A percentile compares a stretch with the other conserved stretches of the same genome.
These are phyloP conservation scores for Globisporangium cederbergense DNA, from an alignment of 352 stramenopile genomes.

Conservation along the genomic window DNA sequence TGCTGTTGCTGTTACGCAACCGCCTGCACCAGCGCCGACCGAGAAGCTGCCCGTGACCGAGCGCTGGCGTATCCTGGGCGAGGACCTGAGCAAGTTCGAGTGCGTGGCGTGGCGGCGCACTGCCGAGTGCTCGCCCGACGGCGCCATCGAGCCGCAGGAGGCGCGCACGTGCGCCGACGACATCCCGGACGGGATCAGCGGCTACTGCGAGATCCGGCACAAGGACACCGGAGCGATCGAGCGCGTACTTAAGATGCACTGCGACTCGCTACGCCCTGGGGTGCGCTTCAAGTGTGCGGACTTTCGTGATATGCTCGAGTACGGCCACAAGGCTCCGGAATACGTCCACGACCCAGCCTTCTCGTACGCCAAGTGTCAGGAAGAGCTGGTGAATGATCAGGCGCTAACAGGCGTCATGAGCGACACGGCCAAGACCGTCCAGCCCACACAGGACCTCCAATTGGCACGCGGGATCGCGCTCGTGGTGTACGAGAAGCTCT, in stretches of 20 bases:
- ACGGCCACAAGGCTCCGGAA: slow-evolving; percentile 27
- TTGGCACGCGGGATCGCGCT: slow-evolving; percentile 44
- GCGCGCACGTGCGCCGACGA: slow-evolving; percentile 35
- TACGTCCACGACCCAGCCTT: slow-evolving; percentile 48
- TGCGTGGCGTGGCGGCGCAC: slow-evolving; percentile 53
- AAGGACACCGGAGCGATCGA: slow-evolving; percentile 22
- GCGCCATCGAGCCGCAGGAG: slow-evolving; percentile 24
- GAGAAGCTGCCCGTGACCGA: slow-evolving; percentile 13
- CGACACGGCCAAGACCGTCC: slow-evolving; percentile 3
- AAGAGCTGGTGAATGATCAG: slow-evolving; percentile 32
- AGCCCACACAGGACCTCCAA: slow-evolving; percentile 24
- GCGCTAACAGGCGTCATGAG: slow-evolving; percentile 9
- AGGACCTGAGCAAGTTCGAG: slow-evolving; percentile 38
- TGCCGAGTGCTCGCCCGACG: slow-evolving; percentile 37
- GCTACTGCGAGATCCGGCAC: slow-evolving; percentile 48
- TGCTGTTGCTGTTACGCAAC: not conserved
- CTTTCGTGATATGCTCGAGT: slow-evolving; percentile 39
- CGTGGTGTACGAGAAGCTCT: slow-evolving; percentile 49
- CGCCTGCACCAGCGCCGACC: not conserved
- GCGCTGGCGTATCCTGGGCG: slow-evolving; percentile 10
- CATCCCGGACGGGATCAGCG: slow-evolving; percentile 37
- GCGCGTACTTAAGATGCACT: slow-evolving; percentile 60
- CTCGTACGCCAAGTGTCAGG: slow-evolving; percentile 25
- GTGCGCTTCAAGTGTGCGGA: slow-evolving; percentile 42
- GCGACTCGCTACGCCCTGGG: slow-evolving; percentile 42